Evolutionary conservation across 257 asterid genomes (phyloP).

Genomic region (Paulownia fortunei): DNA sequence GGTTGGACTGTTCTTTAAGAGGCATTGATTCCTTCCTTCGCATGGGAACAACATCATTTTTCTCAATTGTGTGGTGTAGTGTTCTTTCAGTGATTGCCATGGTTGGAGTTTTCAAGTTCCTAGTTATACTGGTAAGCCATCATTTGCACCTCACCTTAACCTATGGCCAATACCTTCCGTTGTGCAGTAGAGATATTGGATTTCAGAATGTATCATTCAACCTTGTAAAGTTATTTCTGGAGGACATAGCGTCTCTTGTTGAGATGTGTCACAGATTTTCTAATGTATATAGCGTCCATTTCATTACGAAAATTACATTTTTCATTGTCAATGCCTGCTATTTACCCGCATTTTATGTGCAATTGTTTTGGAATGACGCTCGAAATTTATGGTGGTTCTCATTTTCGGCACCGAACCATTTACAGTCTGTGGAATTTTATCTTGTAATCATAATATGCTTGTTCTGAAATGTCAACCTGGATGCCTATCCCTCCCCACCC

Average conservation of each 20-base stretch:
- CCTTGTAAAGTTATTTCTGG: constrained; percentile 14
- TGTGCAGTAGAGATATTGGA: not conserved
- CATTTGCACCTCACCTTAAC: constrained; percentile 23
- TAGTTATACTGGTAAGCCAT: constrained; percentile 75
- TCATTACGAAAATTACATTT: not conserved
- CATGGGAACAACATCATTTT: constrained; percentile 90
- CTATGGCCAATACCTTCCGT: constrained; percentile 8
- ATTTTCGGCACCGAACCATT: no score
- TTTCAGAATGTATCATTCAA: not conserved
- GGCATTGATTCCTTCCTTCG: constrained; percentile 86
- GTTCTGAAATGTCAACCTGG: not conserved
- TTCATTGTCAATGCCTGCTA: not conserved
- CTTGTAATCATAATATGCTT: no score
- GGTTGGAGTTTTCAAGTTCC: constrained; percentile 68
- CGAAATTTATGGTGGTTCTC: no score
- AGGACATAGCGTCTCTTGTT: not conserved
- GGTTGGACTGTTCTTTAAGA: constrained; percentile 91
- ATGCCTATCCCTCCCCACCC: no score
- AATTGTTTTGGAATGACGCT: no score
- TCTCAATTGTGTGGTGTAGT: constrained; percentile 85
- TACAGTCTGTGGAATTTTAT: no score
- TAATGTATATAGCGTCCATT: not conserved
- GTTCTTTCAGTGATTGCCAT: constrained; percentile 69
- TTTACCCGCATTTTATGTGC: not conserved
- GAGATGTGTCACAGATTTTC: not conserved